phyloP scores from a whole-genome alignment of 148 eudicot species.

The Silene conica region DNA sequence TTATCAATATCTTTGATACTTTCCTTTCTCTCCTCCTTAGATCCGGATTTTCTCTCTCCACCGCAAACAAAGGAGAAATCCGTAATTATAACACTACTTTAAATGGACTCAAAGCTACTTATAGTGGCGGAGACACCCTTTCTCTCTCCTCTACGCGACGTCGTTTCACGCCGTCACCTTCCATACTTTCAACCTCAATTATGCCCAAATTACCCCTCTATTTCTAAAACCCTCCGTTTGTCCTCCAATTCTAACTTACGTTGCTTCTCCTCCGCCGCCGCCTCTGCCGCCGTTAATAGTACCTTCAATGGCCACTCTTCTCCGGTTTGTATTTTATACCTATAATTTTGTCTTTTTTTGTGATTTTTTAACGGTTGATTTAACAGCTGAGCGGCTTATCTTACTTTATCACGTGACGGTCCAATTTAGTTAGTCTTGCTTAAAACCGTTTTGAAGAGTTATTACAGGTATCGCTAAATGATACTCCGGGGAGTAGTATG shows the following conservation, averaged over 20 bases:
- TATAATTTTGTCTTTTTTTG: not conserved
- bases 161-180: conserved; percentile 13
- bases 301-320: conserved; percentile 24
- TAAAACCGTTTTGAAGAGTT: no score
- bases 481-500: no score
- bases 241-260: conserved; percentile 9
- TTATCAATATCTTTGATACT: not conserved
- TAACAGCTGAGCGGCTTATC: no score
- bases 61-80: not conserved
- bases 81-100: no score
- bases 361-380: not conserved
- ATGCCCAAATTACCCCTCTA: conserved; percentile 18
- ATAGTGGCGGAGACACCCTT: conserved; percentile 29
- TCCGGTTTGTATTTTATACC: conserved; percentile 14
- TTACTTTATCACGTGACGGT: no score
- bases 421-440: no score
- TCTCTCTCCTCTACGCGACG: conserved; percentile 22
- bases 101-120: conserved; percentile 38
- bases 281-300: conserved; percentile 8
- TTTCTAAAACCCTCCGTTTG: conserved; percentile 24
- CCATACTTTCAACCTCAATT: conserved; percentile 23
- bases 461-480: no score
- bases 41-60: not conserved
- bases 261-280: conserved; percentile 17
- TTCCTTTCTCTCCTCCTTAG: not conserved